phyloP scores from a whole-genome alignment of 1,284 basidiomycete genomes.

The Ustilago shanxiensis region DNA sequence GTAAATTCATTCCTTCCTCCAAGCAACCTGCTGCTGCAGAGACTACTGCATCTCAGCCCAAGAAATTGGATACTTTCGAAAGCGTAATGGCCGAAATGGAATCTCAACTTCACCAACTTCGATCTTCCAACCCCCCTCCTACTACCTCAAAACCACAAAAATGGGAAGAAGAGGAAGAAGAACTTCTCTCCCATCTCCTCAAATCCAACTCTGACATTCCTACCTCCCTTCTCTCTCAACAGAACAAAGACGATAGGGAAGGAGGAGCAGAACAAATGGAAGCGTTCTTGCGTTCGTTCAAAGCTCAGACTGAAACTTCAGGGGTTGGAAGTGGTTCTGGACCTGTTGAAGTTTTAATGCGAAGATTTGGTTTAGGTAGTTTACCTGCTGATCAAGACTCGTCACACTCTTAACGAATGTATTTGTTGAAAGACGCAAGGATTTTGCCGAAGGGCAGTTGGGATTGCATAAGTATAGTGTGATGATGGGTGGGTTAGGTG shows the following conservation, averaged over 20 bases:
- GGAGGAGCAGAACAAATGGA: constrained; percentile 23
- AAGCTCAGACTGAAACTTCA: constrained; percentile 24
- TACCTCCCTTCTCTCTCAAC: constrained; percentile 6
- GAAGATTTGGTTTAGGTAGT: constrained; percentile 31
- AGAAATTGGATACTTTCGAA: constrained; percentile 39
- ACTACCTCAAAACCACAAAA: not conserved
- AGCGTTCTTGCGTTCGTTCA: constrained; percentile 33
- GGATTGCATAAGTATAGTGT: not conserved
- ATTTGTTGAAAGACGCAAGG: not conserved
- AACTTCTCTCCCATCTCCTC: constrained; percentile 38
- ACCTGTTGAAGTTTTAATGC: constrained; percentile 45
- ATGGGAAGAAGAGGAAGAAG: constrained; percentile 22
- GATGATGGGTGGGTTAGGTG: not conserved
- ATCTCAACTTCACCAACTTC: constrained; percentile 12
- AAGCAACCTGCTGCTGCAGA: not conserved
- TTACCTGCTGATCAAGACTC: constrained; percentile 38
- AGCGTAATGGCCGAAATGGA: constrained; percentile 49
- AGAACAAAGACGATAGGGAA: constrained; percentile 1
- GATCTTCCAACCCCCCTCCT: not conserved
- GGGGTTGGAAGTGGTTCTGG: constrained; percentile 20
- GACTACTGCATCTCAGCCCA: not conserved
- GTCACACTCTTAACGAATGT: not conserved
- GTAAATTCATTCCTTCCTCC: constrained; percentile 36
- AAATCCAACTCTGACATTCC: constrained; percentile 29
- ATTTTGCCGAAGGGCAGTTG: too few species aligned